Percentiles rank a stretch among this genome's conserved stretches.
These are phyloP conservation scores for Rugonectria rugulosa DNA, from an alignment of 2,329 filamentous ascomycete genomes.

Conservation along the genomic window DNA sequence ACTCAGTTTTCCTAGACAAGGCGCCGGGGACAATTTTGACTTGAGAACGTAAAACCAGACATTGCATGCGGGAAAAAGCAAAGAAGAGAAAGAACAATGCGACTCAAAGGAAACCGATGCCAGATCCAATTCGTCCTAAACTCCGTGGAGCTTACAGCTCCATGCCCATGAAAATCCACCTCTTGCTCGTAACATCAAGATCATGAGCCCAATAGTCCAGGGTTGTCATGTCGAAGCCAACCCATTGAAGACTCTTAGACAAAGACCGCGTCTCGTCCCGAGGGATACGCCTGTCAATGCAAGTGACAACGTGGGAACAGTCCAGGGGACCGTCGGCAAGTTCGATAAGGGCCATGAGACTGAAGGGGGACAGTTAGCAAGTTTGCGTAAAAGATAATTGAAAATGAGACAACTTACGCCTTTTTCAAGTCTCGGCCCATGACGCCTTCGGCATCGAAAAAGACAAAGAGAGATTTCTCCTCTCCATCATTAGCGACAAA, in stretches of 20 bases:
- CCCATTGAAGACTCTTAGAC: constrained; percentile 88
- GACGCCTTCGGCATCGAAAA: constrained; percentile 77
- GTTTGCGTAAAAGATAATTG: background rate
- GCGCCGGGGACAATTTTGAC: no score
- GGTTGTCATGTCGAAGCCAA: constrained; percentile 85
- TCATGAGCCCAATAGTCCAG: constrained; percentile 77
- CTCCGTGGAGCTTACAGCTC: constrained; percentile 73
- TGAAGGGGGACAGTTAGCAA: constrained; percentile 44
- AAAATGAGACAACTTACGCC: constrained; percentile 66
- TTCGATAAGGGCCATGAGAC: constrained; percentile 89
- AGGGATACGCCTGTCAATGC: constrained; percentile 76
- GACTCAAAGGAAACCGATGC: background rate
- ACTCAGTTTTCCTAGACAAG: no score
- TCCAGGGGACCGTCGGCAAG: constrained; percentile 79
- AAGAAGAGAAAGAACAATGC: constrained; percentile 10
- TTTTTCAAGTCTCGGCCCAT: constrained; percentile 83
- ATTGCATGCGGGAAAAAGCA: constrained; percentile 24
- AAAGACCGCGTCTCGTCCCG: constrained; percentile 70
- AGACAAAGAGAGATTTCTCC: constrained; percentile 83
- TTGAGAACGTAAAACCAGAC: constrained; percentile 22
- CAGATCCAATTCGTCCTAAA: constrained; percentile 13
- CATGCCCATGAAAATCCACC: constrained; percentile 90
- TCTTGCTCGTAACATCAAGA: constrained; percentile 72
- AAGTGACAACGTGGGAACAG: constrained; percentile 81
- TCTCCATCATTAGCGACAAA: constrained; percentile 77